Evolutionary conservation across 169 alveolate genomes (phyloP), one percentile per base, ranked within the genome.

Genomic region (Plasmodium sp.): DNA sequence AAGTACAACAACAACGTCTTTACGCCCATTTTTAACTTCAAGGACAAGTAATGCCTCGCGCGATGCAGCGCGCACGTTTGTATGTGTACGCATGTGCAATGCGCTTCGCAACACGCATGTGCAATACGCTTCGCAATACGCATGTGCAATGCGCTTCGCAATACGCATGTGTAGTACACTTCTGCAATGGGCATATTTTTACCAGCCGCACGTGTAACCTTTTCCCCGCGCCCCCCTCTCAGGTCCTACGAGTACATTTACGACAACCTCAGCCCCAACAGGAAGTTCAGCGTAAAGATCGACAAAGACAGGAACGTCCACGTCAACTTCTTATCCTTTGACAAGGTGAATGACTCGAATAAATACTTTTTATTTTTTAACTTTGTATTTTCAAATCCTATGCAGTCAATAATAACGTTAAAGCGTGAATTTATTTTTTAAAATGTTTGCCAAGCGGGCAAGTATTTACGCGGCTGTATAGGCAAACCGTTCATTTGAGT

Each of bases 1-100:
- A 88, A 88, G 33, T 88, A 88, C 72, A 88, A 88, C 82, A 88
- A 88, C 74, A 88, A 88, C 79, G 48, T 88, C 10, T 88, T 88
- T 88, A 88, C 84, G 31, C 94, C 94, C 58, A 88, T 88, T 34
- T 88, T 88, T 88, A 88, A 88, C 41, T 88, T 88, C 71, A 88
- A 88, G 56, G 94, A 88, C 94, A 88, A 88, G 94, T 88, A 88
- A 54, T 51, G 48, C 34, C 27, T 22, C 22, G 34, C 43, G n/a
- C 18, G 62, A 27, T 2, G 77, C 6, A 18, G 5, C 51, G 4
- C 41, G 43, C 22, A 9, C 41, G 36, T 43, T 22, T 16, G 67
- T 36, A n/a, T 81, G 39, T 27, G 27, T 3, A 67, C 2, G 34
- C 75, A 0, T 80, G 85, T 43, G 27, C 45, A 31, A 34, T 77